Evolutionary conservation across 1,284 basidiomycete genomes (phyloP).

Genomic region (Leccinum pallidistipes): DNA sequence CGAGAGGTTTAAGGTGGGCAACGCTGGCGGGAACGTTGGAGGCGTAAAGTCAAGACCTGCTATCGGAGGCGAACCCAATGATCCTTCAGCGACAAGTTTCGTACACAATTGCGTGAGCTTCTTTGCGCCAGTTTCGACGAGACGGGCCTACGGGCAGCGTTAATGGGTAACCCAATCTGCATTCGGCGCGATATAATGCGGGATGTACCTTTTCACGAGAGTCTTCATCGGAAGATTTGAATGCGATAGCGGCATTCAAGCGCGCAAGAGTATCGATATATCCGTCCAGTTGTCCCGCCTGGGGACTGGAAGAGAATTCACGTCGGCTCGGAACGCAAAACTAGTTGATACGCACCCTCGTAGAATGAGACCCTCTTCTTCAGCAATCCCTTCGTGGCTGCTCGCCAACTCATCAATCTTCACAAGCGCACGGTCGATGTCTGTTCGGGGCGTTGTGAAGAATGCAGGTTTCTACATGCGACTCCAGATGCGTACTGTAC

Average conservation of each 20-base stretch:
- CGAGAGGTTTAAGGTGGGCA: constrained; percentile 59
- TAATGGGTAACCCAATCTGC: neutral
- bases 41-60: constrained; percentile 57
- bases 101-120: constrained; percentile 78
- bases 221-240: constrained; percentile 62
- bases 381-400: constrained; percentile 72
- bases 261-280: constrained; percentile 74
- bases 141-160: constrained; percentile 50
- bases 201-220: constrained; percentile 53
- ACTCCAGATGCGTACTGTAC: constrained; percentile 50
- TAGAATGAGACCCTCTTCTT: constrained; percentile 73
- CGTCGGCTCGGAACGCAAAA: constrained; percentile 1
- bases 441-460: constrained; percentile 39
- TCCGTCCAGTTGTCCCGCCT: constrained; percentile 57
- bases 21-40: constrained; percentile 51
- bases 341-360: constrained; percentile 53
- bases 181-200: neutral
- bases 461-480: neutral
- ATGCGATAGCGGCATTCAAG: constrained; percentile 76
- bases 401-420: constrained; percentile 78
- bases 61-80: constrained; percentile 61
- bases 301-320: constrained; percentile 49
- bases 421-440: constrained; percentile 73
- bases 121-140: constrained; percentile 78
- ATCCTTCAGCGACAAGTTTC: constrained; percentile 77